Evolutionary conservation across 352 stramenopile species (phyloP), one percentile per base, ranked within the genome.

Genomic region (Elongisporangium undulatum): DNA sequence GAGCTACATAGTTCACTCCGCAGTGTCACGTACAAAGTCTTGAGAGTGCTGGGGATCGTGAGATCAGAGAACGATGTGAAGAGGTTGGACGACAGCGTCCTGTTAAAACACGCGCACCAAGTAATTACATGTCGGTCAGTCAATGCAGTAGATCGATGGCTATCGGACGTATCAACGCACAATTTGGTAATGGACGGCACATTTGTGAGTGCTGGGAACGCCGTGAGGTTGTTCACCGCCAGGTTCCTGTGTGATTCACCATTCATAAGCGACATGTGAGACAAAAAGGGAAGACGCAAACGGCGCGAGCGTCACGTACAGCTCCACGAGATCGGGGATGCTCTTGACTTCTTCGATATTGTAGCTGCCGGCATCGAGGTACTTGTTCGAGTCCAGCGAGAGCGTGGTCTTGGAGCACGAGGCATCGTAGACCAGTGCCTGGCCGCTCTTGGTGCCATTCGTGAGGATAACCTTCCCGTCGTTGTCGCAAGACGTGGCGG

Each of bases 311-410:
- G n/a, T 53, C 26, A 62, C 70, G 53, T 73, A 85, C 68, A 88
- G 68, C 51, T 67, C 75, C 38, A 72, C 64, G 45, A 78, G 61
- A 55, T 86, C 57, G 4, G 82, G 79, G 15, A 71, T 61, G 57
- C 77, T 87, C 20, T 71, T 53, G 12, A 91, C 69, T 49, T 68
- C 53, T 61, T 84, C 17, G 63, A 91, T 88, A 53, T 67, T 67
- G 57, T 75, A 52, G 1, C 60, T 71, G 26, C 57, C 71, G 50
- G 72, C 81, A 16, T 57, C 63, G 24, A 90, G 67, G 51, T 69
- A 71, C 53, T 54, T 58, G 51, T 73, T 67, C 20, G 69, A 63
- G 56, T 55, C 63, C 39, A 87, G 68, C 8, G 53, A 51, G 26
- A 89, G 49, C 15, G 57, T 51, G 2, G 68, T 75, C 16, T 65